These are phyloP conservation scores for Ogataea haglerorum DNA, from an alignment of 805 yeast species.

Conservation along the genomic window DNA sequence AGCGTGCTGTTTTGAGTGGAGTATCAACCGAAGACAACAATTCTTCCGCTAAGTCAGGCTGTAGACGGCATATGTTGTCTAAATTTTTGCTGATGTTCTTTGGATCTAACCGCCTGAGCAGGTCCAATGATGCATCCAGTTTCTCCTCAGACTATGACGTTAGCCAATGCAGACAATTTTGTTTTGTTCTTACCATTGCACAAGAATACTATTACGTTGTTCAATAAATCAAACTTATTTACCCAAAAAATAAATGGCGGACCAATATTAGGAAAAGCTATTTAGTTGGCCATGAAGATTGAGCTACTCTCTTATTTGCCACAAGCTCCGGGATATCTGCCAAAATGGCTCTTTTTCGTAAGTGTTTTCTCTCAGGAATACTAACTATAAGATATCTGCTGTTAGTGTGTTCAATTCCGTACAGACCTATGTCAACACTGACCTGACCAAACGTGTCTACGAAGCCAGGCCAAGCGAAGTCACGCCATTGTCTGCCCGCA, in stretches of 20 bases:
- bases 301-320: conserved; percentile 35
- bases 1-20: conserved; percentile 58
- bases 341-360: conserved; percentile 76
- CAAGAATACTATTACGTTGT: conserved; percentile 6
- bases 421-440: conserved; percentile 74
- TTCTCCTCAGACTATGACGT: conserved; percentile 39
- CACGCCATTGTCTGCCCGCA: conserved; percentile 74
- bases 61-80: conserved; percentile 46
- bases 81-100: conserved; percentile 46
- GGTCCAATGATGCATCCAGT: conserved; percentile 75
- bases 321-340: conserved; percentile 52
- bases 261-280: neutral
- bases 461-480: conserved; percentile 59
- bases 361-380: conserved; percentile 13
- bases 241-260: conserved; percentile 9
- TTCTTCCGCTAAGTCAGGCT: conserved; percentile 80
- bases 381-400: conserved; percentile 51
- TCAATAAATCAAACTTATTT: conserved; percentile 1
- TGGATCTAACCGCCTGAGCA: conserved; percentile 74
- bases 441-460: conserved; percentile 78
- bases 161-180: conserved; percentile 1
- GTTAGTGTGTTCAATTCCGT: conserved; percentile 90
- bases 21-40: conserved; percentile 82
- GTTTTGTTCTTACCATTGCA: conserved; percentile 7
- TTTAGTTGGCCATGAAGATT: neutral